Conservation (phyloP, 257 asterid species). For the Jaltomata sinuosa region DNA sequence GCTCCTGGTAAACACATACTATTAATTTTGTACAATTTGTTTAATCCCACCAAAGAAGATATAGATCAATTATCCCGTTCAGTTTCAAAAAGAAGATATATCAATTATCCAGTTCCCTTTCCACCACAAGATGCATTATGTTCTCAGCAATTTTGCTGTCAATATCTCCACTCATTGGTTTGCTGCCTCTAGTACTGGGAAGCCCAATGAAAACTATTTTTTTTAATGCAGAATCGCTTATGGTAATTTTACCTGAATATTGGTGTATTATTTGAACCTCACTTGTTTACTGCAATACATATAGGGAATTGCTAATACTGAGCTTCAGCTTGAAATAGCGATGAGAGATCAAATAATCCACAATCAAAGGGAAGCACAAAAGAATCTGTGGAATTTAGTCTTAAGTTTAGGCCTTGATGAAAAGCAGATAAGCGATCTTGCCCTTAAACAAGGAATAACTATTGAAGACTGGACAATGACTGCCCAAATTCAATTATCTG, state of each 20-base stretch:
- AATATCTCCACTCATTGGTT: not conserved
- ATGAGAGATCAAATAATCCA: slow-evolving; percentile 83
- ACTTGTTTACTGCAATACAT: slow-evolving; percentile 6
- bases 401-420: slow-evolving; percentile 74
- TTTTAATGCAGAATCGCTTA: not conserved
- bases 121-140: not conserved
- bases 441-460: slow-evolving; percentile 59
- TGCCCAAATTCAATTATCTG: slow-evolving; percentile 32
- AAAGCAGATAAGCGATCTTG: slow-evolving; percentile 60
- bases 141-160: not conserved
- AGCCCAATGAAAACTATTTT: not conserved
- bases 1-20: slow-evolving; percentile 53
- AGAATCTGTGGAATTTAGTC: slow-evolving; percentile 67
- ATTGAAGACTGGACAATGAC: slow-evolving; percentile 46
- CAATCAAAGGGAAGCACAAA: slow-evolving; percentile 79
- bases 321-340: slow-evolving; percentile 93
- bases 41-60: not conserved
- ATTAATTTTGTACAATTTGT: not conserved
- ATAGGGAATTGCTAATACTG: slow-evolving; percentile 84
- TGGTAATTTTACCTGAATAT: not conserved
- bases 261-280: not conserved
- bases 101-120: not conserved
- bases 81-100: not conserved
- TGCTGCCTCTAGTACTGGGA: not conserved
- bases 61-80: not conserved